Base-by-base conservation (phyloP, 495 filamentous ascomycete species). In the Trichoderma parareesei region DNA sequence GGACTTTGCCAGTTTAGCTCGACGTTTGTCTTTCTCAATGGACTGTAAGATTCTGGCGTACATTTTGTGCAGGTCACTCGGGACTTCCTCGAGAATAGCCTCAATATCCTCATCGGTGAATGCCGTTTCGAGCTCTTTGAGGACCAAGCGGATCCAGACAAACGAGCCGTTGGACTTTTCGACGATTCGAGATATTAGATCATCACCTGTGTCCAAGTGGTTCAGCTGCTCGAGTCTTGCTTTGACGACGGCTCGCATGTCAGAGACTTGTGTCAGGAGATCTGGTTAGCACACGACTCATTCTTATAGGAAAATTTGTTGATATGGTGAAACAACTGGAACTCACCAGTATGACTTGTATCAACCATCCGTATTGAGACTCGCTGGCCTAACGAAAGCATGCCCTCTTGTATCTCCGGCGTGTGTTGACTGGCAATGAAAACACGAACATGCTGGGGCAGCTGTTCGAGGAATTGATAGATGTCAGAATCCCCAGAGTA, bases 111-210 rank as follows among this genome's bases (percentile, higher is more conserved):
- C 72, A 7, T 68, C 66, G 0, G 68, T 76, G 64, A 67, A 75
- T 0, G 63, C 64, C 20, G 63, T 61, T 42, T 69, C 67, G 4
- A 77, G 66, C 42, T 74, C 71, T 55, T 73, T 48, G 1, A 75
- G 57, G 3, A 76, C 72, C 5, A 77, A 70, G 4, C 69, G 67
- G 0, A 62, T 48, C 75, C 75, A 77, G 18, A 77, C 65, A 27
- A 76, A 77, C 0, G 69, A 75, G 4, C 75, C 75, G 0, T 63
- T 64, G 0, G 75, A 71, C 13, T 73, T 75, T 0, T n/a, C 18
- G 2, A 77, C 40, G 11, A 41, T 6, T 41, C 11, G 27, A 2
- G 27, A 27, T 27, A 27, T 27, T 2, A 27, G 2, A 27, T 27
- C 27, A 27, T 27, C 27, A 27, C 27, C 27, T 27, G 27, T 27